These are phyloP conservation scores for Fusarium lyarnte DNA, from an alignment of 2,329 filamentous ascomycete genomes.

Conservation along the genomic window DNA sequence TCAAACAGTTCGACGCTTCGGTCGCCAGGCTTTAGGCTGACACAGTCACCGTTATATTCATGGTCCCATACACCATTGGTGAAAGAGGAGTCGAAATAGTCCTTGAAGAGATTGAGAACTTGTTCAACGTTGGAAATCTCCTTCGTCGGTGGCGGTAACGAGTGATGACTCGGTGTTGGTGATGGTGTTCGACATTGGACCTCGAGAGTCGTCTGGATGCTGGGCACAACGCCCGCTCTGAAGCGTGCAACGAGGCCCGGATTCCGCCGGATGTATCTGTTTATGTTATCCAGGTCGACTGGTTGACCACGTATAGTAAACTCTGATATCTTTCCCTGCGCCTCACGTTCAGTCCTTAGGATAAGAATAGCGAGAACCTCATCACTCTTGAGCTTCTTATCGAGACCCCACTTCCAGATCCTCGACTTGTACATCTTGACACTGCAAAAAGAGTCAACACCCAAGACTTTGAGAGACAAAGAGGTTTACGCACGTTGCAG, in stretches of 20 bases:
- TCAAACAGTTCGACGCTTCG: conserved; percentile 50
- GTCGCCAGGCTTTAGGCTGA: conserved; percentile 36
- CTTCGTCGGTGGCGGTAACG: conserved; percentile 32
- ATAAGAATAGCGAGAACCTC: conserved; percentile 53
- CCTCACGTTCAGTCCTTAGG: conserved; percentile 50
- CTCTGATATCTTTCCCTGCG: conserved; percentile 46
- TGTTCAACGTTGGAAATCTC: conserved; percentile 43
- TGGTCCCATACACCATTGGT: conserved; percentile 42
- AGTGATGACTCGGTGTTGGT: conserved; percentile 30
- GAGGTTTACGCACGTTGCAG: conserved; percentile 49
- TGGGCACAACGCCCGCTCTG: conserved; percentile 45
- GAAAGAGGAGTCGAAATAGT: conserved; percentile 46
- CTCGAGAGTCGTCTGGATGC: conserved; percentile 45
- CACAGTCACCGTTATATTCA: conserved; percentile 46
- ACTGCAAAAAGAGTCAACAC: conserved; percentile 31
- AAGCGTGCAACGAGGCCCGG: conserved; percentile 48
- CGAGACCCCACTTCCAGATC: conserved; percentile 54
- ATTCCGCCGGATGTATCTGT: conserved; percentile 53
- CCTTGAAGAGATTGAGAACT: conserved; percentile 42
- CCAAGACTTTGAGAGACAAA: background rate
- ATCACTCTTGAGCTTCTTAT: conserved; percentile 54
- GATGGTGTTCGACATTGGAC: conserved; percentile 48
- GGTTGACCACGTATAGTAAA: conserved; percentile 52
- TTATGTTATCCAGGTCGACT: conserved; percentile 53
- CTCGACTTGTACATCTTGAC: conserved; percentile 57